phyloP scores from a whole-genome alignment of 176 grass and related monocot species.

The Zoysia pacifica region DNA sequence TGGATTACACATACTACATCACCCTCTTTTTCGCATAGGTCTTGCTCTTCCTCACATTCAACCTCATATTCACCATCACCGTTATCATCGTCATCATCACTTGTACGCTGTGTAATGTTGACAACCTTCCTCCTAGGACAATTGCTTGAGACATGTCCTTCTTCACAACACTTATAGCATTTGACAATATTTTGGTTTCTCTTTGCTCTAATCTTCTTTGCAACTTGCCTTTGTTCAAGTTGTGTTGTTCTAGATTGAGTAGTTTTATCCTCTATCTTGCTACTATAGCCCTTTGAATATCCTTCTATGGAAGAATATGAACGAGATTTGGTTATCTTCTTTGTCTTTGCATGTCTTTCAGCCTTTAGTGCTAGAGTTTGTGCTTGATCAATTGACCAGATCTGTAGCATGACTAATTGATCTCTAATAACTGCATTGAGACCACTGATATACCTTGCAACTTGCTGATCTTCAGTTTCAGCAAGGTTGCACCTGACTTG shows the following conservation, averaged over 20 bases:
- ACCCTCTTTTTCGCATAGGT: background rate
- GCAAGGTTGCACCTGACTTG: too few species aligned
- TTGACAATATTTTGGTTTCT: background rate
- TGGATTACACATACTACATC: constrained; percentile 18
- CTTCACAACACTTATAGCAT: background rate
- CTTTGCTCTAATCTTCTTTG: background rate
- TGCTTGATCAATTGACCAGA: too few species aligned
- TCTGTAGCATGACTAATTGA: too few species aligned
- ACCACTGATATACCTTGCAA: too few species aligned
- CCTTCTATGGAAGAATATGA: background rate
- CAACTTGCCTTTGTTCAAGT: background rate
- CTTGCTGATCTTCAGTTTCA: too few species aligned
- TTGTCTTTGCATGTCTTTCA: too few species aligned
- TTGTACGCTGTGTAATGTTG: background rate
- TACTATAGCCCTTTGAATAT: background rate
- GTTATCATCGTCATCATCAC: background rate
- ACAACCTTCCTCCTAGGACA: constrained; percentile 22
- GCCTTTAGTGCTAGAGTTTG: too few species aligned
- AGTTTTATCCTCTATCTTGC: background rate
- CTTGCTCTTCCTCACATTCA: background rate
- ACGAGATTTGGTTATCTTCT: background rate
- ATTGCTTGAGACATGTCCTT: background rate
- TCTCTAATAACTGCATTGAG: too few species aligned
- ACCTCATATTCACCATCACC: background rate
- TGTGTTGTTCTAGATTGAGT: background rate